A percentile compares a stretch with the other conserved stretches of the same genome.
phyloP scores from a whole-genome alignment of 202 grass and related monocot genomes.

The Panicum hallii region DNA sequence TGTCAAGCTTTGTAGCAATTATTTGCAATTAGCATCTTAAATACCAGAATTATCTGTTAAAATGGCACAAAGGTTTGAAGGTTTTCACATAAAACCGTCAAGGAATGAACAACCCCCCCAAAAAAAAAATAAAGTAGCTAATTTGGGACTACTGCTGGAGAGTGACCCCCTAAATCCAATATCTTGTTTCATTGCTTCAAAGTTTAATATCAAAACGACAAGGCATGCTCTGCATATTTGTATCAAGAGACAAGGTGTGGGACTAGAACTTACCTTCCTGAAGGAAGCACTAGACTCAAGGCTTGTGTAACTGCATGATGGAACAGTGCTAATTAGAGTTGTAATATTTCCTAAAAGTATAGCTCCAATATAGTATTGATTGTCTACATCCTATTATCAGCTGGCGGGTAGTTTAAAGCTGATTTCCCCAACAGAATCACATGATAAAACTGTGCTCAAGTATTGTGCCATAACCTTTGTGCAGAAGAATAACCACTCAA shows the following conservation, averaged over 20 bases:
- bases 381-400: conserved; percentile 43
- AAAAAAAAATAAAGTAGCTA: neutral
- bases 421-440: conserved; percentile 44
- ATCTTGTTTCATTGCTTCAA: conserved; percentile 1
- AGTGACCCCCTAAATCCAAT: neutral
- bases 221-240: neutral
- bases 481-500: conserved; percentile 93
- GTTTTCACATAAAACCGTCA: conserved; percentile 5
- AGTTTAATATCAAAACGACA: conserved; percentile 9
- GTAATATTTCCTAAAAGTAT: conserved; percentile 18
- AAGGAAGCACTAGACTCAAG: conserved; percentile 44
- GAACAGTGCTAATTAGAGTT: conserved; percentile 46
- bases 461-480: conserved; percentile 98
- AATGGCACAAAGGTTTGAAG: neutral
- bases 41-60: neutral
- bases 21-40: neutral
- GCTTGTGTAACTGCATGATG: conserved; percentile 50
- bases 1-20: conserved; percentile 23
- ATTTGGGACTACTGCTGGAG: neutral
- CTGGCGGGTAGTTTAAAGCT: conserved; percentile 21
- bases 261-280: conserved; percentile 54
- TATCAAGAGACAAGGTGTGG: conserved; percentile 6
- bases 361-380: neutral
- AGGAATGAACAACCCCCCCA: neutral
- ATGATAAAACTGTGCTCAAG: conserved; percentile 73